These are phyloP conservation scores for Xylaria sp. DNA, from an alignment of 2,329 filamentous ascomycete genomes.

Conservation along the genomic window DNA sequence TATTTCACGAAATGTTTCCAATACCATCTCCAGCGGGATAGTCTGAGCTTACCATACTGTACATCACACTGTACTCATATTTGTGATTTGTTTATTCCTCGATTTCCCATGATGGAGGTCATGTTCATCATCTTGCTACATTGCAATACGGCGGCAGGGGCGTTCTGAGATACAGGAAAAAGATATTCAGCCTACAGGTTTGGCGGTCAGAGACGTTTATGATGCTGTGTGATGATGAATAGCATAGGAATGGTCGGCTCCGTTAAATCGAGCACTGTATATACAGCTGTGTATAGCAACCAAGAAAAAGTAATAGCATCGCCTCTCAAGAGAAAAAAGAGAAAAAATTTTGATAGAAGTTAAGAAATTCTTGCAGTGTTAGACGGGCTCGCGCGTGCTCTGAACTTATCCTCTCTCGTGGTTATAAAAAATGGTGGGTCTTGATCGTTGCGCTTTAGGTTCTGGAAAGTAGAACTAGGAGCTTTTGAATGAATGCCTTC, in stretches of 20 bases:
- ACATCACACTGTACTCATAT: constrained; percentile 64
- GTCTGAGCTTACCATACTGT: constrained; percentile 54
- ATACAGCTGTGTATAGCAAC: constrained; percentile 50
- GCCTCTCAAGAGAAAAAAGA: constrained; percentile 63
- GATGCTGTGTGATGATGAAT: constrained; percentile 57
- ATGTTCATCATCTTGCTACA: constrained; percentile 53
- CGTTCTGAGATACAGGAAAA: constrained; percentile 51
- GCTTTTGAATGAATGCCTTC: too few relatives aligned
- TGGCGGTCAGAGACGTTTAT: constrained; percentile 43
- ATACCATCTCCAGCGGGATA: constrained; percentile 47
- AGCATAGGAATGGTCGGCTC: constrained; percentile 55
- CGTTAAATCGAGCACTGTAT: constrained; percentile 55
- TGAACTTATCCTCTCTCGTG: neutral
- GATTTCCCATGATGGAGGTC: constrained; percentile 37
- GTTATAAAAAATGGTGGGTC: neutral
- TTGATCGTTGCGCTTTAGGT: neutral
- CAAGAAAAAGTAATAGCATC: constrained; percentile 65
- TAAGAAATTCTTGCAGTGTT: neutral
- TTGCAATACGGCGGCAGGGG: constrained; percentile 48
- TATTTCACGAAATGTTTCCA: constrained; percentile 38
- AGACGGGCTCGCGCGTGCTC: neutral
- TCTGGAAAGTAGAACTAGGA: too few relatives aligned
- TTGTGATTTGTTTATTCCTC: constrained; percentile 48
- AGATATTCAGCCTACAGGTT: constrained; percentile 44
- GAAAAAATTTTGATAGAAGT: neutral